phyloP scores from a whole-genome alignment of 352 stramenopile species.

The Phytophthora hibernalis region DNA sequence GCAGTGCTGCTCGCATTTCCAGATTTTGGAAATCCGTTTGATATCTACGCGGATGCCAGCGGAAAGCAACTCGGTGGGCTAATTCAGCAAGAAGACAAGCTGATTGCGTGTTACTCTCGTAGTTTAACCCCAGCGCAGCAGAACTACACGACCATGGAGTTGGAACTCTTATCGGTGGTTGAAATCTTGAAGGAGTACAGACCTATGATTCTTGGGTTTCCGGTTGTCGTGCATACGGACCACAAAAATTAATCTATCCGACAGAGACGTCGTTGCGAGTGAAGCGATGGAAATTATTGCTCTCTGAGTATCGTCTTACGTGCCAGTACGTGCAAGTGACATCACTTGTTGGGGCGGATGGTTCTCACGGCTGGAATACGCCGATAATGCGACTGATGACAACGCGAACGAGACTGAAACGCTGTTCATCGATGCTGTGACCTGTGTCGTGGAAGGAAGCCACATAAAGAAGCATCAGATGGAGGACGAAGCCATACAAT shows the following conservation, averaged over 20 bases:
- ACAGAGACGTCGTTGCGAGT: not conserved
- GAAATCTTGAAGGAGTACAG: constrained; percentile 13
- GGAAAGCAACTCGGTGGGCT: not conserved
- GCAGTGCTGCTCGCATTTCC: constrained; percentile 2
- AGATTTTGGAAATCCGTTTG: not conserved
- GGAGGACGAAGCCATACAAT: not conserved
- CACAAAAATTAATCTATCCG: constrained; percentile 8
- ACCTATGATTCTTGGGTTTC: constrained; percentile 8
- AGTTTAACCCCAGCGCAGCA: constrained; percentile 1
- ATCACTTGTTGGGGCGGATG: not conserved
- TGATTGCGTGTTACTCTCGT: constrained; percentile 5
- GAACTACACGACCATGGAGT: constrained; percentile 14
- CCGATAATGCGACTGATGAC: not conserved
- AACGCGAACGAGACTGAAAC: not conserved
- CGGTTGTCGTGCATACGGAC: constrained; percentile 2
- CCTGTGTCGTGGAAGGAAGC: not conserved
- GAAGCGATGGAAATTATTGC: too few relatives aligned
- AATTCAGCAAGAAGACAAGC: not conserved
- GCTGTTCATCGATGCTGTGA: not conserved
- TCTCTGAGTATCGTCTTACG: too few relatives aligned
- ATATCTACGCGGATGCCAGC: constrained; percentile 8
- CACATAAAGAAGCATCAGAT: not conserved
- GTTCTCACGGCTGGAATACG: not conserved
- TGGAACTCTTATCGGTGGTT: constrained; percentile 2
- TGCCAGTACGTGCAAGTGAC: not conserved